These are phyloP conservation scores for Picochlorum sp. DNA, from an alignment of 139 green algal genomes.

Conservation along the genomic window DNA sequence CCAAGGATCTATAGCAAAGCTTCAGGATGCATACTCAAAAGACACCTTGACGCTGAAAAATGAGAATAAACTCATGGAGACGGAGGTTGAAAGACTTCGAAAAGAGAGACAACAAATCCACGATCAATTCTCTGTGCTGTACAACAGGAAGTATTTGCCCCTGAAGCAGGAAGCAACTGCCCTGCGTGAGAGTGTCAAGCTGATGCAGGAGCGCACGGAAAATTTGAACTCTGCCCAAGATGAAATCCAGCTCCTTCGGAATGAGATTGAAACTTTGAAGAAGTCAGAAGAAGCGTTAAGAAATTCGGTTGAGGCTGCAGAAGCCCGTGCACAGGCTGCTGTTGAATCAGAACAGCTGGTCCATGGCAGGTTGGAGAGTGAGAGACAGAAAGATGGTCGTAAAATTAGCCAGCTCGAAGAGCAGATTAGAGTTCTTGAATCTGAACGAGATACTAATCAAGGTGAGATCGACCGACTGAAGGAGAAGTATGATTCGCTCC, in stretches of 20 bases:
- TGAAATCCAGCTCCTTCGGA: not conserved
- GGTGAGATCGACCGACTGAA: constrained; percentile 6
- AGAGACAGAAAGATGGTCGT: too few relatives aligned
- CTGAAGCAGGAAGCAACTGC: constrained; percentile 16
- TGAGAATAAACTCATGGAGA: constrained; percentile 13
- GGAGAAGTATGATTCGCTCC: constrained; percentile 9
- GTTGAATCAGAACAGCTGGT: constrained; percentile 9
- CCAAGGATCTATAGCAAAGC: constrained; percentile 17
- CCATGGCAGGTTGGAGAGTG: not conserved
- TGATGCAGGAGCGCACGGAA: not conserved
- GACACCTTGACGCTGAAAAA: constrained; percentile 10
- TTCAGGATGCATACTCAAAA: constrained; percentile 24
- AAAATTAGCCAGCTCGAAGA: too few relatives aligned
- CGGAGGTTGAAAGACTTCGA: constrained; percentile 18
- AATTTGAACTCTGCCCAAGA: not conserved
- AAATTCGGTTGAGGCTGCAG: too few relatives aligned
- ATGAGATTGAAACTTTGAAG: too few relatives aligned
- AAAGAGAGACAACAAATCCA: not conserved
- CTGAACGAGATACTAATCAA: not conserved
- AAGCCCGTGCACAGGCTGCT: constrained; percentile 1
- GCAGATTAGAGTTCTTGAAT: not conserved
- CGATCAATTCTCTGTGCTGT: constrained; percentile 19
- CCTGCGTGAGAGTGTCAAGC: not conserved
- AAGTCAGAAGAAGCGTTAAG: too few relatives aligned
- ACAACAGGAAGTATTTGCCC: constrained; percentile 26